Evolutionary conservation across 2,329 filamentous ascomycete genomes (phyloP), one percentile per base, ranked within the genome.

Genomic region (Colletotrichum plurivorum): DNA sequence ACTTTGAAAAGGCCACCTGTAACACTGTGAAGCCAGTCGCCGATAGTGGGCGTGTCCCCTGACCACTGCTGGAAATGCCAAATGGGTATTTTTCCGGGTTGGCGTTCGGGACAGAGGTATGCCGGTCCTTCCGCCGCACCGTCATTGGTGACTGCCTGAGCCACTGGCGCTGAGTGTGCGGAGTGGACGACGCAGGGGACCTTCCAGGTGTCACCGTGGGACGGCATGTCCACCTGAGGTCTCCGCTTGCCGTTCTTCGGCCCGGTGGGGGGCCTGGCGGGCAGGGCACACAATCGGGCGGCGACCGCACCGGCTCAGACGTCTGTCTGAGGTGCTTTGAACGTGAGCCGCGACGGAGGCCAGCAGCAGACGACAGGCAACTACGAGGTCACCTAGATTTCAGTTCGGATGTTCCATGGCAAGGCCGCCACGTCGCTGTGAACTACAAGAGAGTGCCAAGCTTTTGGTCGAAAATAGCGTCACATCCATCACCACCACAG

Each of bases 1-100:
- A 64, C 46, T 54, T 27, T 41, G 49, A 69, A 69, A 59, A 69
- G 66, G 66, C 61, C 66, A 69, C 66, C 61, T 69, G 22, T 60
- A 65, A n/a, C n/a, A n/a, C n/a, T n/a, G n/a, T n/a, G n/a, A n/a
- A 46, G 59, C 27, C 51, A 25, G 60, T 25, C 25, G 27, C 51
- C 22, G 25, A 27, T 41, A 31, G 45, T 16, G 45, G 52, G 41
- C 41, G 45, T 36, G 18, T 10, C 39, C 18, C 52, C 51, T 25
- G 43, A 43, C 20, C 46, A 58, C 52, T 53, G 45, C 45, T 36
- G 45, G 25, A 27, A 36, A 41, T 52, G 18, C 48, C 31, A 36
- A 9, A 36, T 15, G 39, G 46, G 54, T 22, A 31, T 51, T 41
- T 20, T 51, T 3, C 41, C 41, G 41, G 13, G 41, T 43, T 43